Base-by-base conservation (phyloP, 1,284 basidiomycete species). In the Cutaneotrichosporon arboriforme region DNA sequence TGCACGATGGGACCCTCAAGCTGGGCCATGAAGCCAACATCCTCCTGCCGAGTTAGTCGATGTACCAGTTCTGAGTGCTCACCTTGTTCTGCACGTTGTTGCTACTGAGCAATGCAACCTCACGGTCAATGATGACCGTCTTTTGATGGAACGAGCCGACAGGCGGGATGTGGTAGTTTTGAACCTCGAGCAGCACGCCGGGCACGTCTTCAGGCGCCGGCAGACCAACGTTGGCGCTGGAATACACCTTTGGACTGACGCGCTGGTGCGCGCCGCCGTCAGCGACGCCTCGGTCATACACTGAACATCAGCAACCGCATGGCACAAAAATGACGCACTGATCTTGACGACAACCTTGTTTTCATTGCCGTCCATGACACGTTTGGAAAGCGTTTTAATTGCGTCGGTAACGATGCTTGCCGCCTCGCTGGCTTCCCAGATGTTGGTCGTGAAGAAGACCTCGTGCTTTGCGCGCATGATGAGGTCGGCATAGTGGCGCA, bases 1-100 rank as follows among this genome's bases (percentile, higher is more conserved):
- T 86, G 79, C 47, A 86, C 84, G 59, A 86, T 81, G 8, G 82
- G 81, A 1, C 84, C 84, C 63, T 85, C 84, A 35, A 82, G 73
- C 59, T 83, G 81, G 9, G 77, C 66, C 78, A 81, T 84, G 82
- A 85, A 82, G 69, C 85, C 83, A 53, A 84, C 66, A 64, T 84
- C 83, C 44, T 74, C 69, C 66, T 86, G 84, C 40, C 86, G 7
- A 31, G 83, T 58, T 86, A 86, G 71, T 7, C n/a, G 10, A 31
- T 31, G 26, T 31, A 10, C 10, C 10, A 7, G 26, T 31, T 31
- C 26, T 10, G 26, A 31, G 5, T 8, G 18, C 47, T 23, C 42
- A 52, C 52, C 35, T 35, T 36, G 52, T 74, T 69, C 66, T 86
- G 85, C 46, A 87, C 84, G 56, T 87, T 87, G 72, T 85, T 85